Conservation (phyloP, 352 stramenopile genomes). For the Thalassiosira exigua region DNA sequence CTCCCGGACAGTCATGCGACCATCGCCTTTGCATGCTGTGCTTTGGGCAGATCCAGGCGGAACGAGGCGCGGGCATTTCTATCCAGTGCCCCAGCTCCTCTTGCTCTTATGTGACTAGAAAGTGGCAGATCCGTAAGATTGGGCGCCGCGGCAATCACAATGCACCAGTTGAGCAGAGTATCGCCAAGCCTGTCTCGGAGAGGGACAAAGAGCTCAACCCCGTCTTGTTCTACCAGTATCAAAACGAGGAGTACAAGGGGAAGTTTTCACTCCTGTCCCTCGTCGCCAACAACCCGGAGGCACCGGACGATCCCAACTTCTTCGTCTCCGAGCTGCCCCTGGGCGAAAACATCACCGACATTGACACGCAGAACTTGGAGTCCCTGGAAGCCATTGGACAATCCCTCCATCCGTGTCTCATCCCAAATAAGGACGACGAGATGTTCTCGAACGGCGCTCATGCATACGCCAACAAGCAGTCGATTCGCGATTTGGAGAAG, state of each 20-base stretch:
- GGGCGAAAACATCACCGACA: background rate
- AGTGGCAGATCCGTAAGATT: background rate
- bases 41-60: background rate
- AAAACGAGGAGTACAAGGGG: background rate
- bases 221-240: background rate
- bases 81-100: background rate
- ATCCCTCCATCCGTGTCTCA: background rate
- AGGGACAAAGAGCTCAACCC: background rate
- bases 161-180: background rate
- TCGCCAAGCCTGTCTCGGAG: background rate
- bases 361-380: background rate
- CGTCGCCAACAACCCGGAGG: background rate
- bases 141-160: background rate
- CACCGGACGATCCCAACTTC: background rate
- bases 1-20: no score
- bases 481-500: background rate
- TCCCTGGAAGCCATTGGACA: slow-evolving; percentile 9
- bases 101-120: background rate
- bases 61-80: background rate
- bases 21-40: no score
- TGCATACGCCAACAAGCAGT: background rate
- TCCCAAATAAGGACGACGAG: background rate
- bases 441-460: background rate
- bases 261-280: background rate
- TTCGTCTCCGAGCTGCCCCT: background rate